These are phyloP conservation scores for Pseudozyma hubeiensis DNA, from an alignment of 1,284 basidiomycete genomes.

Conservation along the genomic window DNA sequence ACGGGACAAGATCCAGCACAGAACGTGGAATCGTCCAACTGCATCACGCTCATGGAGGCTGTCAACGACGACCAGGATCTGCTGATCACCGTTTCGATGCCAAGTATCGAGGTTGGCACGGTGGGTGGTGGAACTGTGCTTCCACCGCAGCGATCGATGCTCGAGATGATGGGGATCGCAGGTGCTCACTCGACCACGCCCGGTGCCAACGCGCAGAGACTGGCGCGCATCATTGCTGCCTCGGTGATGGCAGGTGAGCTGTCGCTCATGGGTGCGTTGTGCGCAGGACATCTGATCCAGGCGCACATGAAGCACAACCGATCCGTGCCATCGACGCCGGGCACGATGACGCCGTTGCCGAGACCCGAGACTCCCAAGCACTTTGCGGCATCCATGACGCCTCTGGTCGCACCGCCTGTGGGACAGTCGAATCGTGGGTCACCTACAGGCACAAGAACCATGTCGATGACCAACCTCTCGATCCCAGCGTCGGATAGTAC, in stretches of 20 bases:
- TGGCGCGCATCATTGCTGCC: conserved; percentile 67
- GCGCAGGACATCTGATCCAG: conserved; percentile 67
- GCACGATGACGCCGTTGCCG: conserved; percentile 60
- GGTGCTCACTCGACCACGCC: conserved; percentile 63
- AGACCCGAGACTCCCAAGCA: conserved; percentile 59
- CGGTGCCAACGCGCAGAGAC: conserved; percentile 66
- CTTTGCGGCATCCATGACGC: conserved; percentile 61
- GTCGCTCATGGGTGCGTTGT: conserved; percentile 65
- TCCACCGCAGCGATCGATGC: conserved; percentile 64
- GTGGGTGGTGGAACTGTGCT: conserved; percentile 87
- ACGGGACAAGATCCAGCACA: conserved; percentile 99
- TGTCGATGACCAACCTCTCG: conserved; percentile 39
- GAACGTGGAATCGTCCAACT: conserved; percentile 98
- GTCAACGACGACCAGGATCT: conserved; percentile 90
- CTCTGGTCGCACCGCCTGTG: conserved; percentile 58
- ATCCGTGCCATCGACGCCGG: conserved; percentile 63
- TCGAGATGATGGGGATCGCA: conserved; percentile 66
- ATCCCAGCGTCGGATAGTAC: conserved; percentile 44
- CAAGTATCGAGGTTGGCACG: conserved; percentile 73
- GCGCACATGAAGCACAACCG: conserved; percentile 69
- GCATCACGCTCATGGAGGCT: conserved; percentile 98
- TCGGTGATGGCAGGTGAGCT: conserved; percentile 68
- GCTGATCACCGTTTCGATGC: conserved; percentile 71
- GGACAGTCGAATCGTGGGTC: conserved; percentile 34
- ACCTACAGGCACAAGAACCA: conserved; percentile 39